Evolutionary conservation across 2,329 filamentous ascomycete genomes (phyloP).

Genomic region (Apiospora malaysiana): DNA sequence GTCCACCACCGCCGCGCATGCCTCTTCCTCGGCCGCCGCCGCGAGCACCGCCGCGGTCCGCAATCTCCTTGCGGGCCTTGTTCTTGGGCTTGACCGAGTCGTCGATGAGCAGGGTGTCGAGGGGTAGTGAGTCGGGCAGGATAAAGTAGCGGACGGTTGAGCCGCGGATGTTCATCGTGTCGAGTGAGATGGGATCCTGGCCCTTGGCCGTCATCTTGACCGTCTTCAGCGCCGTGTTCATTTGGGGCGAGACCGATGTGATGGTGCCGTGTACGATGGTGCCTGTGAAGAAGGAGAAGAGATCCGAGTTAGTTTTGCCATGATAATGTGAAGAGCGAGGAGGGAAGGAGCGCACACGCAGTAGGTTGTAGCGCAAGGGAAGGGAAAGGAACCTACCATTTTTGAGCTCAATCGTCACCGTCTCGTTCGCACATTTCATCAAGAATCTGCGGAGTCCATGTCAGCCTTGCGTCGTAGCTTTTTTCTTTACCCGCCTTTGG

Average conservation of each 20-base stretch:
- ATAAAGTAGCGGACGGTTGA: conserved; percentile 97
- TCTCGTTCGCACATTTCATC: conserved; percentile 99
- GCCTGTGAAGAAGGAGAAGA: conserved; percentile 55
- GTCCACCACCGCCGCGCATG: conserved; percentile 56
- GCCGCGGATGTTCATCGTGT: conserved; percentile 96
- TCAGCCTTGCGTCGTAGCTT: conserved; percentile 29
- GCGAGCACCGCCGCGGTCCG: conserved; percentile 62
- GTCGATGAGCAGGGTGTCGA: conserved; percentile 95
- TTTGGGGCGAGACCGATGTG: conserved; percentile 93
- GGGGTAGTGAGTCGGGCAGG: conserved; percentile 90
- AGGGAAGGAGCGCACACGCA: neutral
- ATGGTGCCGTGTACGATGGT: conserved; percentile 97
- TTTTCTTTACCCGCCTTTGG: conserved; percentile 35
- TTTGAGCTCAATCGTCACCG: conserved; percentile 97
- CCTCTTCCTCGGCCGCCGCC: conserved; percentile 61
- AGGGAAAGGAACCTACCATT: conserved; percentile 69
- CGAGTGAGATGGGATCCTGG: conserved; percentile 85
- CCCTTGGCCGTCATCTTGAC: conserved; percentile 96
- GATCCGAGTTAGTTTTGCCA: neutral
- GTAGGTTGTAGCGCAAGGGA: conserved; percentile 6
- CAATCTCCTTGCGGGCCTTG: conserved; percentile 92
- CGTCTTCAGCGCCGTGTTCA: conserved; percentile 95
- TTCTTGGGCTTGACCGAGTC: conserved; percentile 99
- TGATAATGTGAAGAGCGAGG: neutral
- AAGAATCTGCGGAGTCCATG: conserved; percentile 72